These are phyloP conservation scores for Euphorbia lathyris DNA, from an alignment of 345 rosid genomes.

Conservation along the genomic window DNA sequence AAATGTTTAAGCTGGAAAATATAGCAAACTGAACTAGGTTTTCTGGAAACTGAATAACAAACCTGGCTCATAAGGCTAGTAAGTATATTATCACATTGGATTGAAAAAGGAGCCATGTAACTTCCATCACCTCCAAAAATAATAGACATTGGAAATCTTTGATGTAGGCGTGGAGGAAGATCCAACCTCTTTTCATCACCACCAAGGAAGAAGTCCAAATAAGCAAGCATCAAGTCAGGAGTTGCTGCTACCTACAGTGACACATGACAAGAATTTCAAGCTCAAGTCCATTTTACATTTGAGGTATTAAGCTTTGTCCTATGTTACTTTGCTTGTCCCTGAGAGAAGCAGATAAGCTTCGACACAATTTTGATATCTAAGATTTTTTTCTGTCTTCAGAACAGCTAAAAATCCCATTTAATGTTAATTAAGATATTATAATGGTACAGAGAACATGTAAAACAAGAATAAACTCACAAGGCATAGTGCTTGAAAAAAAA, in stretches of 20 bases:
- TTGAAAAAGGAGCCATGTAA: constrained; percentile 92
- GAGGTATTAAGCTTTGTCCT: background rate
- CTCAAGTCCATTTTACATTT: background rate
- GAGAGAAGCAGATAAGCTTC: background rate
- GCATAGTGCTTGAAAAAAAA: background rate
- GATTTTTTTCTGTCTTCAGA: background rate
- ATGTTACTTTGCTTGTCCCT: background rate
- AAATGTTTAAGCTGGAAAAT: background rate
- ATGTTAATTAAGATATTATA: too few species aligned
- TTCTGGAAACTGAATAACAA: constrained; percentile 10
- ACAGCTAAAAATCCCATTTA: constrained; percentile 6
- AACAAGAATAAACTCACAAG: background rate
- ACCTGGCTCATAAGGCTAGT: constrained; percentile 96
- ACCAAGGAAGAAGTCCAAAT: constrained; percentile 95
- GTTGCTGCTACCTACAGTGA: constrained; percentile 85
- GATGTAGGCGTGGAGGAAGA: constrained; percentile 76
- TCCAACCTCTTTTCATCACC: constrained; percentile 96
- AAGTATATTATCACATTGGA: constrained; percentile 88
- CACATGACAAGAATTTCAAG: constrained; percentile 4
- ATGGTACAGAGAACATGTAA: background rate
- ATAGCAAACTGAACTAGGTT: background rate
- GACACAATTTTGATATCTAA: background rate
- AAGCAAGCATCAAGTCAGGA: constrained; percentile 92
- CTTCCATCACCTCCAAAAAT: constrained; percentile 98
- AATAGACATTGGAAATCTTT: constrained; percentile 76